Base-by-base conservation (phyloP, 257 asterid species). In the Knoxia roxburghii region DNA sequence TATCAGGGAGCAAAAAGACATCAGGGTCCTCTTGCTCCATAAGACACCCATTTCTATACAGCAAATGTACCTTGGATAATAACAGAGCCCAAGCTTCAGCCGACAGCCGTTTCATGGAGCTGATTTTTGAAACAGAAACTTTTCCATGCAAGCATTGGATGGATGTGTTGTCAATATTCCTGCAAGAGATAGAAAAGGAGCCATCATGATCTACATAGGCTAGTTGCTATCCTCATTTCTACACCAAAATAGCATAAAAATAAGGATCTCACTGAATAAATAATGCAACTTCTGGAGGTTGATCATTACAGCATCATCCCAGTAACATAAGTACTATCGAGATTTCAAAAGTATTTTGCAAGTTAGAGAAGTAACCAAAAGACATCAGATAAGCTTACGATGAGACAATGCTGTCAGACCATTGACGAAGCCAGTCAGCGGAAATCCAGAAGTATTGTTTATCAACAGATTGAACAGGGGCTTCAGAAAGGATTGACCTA, bases 361-460 rank as follows among this genome's bases (percentile, higher is more conserved):
- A 51, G 45, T 69, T 12, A 51, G n/a, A 17, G 67, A 32, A 23
- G 59, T 45, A 64, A 30, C 46, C 23, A 64, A 61, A 63, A 45
- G 58, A 62, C 52, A 69, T 4, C 53, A 43, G 26, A 67, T 67
- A 61, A 65, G 77, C 97, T 81, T 85, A 93, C 99, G 52, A 51
- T 59, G 97, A 68, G 64, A 70, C 72, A 58, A 88, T 74, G 73
- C 77, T 80, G 79, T 93, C 99, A 54, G 99, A 87, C 99, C 99
- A 93, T 54, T 82, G 99, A 65, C 96, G 97, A 76, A 93, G 95
- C 97, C 97, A 93, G 54, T 93, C 99, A 46, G 89, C 75, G 52
- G 97, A 84, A 74, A 93, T 78, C 97, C 97, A 93, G 79, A 80
- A 86, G 81, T 84, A 88, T 10, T 85, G 85, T 68, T 78, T 77